These are phyloP conservation scores for Spizellomyces punctatus DNA, from an alignment of 192 early-diverging fungal species.

Conservation along the genomic window DNA sequence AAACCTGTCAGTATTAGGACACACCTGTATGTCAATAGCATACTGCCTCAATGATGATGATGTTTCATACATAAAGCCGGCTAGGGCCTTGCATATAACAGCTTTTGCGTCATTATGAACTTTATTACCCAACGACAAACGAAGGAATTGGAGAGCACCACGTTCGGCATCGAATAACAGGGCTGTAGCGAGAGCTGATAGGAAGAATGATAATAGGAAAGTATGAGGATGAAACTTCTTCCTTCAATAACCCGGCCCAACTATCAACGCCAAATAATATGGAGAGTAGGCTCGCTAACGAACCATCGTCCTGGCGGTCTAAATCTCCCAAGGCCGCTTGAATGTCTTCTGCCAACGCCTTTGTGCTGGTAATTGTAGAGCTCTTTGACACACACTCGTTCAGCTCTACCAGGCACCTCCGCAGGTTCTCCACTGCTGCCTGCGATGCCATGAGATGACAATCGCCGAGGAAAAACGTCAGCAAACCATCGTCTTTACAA, in stretches of 20 bases:
- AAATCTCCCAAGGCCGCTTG: not conserved
- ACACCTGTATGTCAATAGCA: slow-evolving; percentile 37
- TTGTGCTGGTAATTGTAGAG: not conserved
- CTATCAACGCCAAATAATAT: not conserved
- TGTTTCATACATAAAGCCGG: slow-evolving; percentile 12
- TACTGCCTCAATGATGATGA: slow-evolving; percentile 11
- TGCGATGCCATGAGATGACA: too few relatives aligned
- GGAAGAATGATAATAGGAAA: not conserved
- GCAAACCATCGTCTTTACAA: not conserved
- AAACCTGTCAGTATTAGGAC: not conserved
- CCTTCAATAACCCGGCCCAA: not conserved
- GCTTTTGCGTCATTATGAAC: slow-evolving; percentile 35
- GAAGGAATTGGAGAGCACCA: slow-evolving; percentile 33
- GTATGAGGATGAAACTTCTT: not conserved
- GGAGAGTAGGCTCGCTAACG: not conserved
- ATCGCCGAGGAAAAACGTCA: too few relatives aligned
- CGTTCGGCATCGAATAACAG: slow-evolving; percentile 35
- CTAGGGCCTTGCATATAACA: slow-evolving; percentile 22
- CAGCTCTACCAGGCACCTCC: not conserved
- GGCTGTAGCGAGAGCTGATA: slow-evolving; percentile 31
- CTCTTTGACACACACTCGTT: not conserved
- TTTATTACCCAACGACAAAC: slow-evolving; percentile 11
- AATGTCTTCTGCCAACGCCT: not conserved
- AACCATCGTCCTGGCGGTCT: slow-evolving; percentile 1
- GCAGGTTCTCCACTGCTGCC: not conserved